These are phyloP conservation scores for Penicillium italicum DNA, from an alignment of 2,329 filamentous ascomycete genomes.

Conservation along the genomic window DNA sequence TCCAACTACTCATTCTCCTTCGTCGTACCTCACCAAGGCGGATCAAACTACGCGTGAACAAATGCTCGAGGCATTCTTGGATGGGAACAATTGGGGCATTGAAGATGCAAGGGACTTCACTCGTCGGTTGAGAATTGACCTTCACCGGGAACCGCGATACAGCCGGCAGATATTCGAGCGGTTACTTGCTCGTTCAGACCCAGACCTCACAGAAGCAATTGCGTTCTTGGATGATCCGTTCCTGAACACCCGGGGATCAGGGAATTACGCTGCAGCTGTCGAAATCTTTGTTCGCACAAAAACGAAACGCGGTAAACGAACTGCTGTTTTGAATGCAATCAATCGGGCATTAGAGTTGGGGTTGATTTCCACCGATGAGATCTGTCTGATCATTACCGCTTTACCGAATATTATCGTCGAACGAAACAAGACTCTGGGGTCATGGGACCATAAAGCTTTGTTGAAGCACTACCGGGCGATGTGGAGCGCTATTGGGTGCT, in stretches of 20 bases:
- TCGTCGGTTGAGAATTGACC: conserved; percentile 30
- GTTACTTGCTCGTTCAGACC: conserved; percentile 22
- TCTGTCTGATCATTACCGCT: conserved; percentile 31
- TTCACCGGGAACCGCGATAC: conserved; percentile 33
- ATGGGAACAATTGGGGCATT: conserved; percentile 19
- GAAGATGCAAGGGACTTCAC: conserved; percentile 30
- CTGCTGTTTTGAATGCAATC: conserved; percentile 26
- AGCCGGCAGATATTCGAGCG: conserved; percentile 36
- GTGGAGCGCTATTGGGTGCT: conserved; percentile 39
- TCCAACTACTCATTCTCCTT: neutral
- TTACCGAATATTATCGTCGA: conserved; percentile 23
- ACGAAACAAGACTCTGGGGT: conserved; percentile 12
- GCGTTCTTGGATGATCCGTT: conserved; percentile 37
- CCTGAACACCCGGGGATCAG: conserved; percentile 35
- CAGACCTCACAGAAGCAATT: conserved; percentile 23
- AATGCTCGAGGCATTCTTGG: conserved; percentile 20
- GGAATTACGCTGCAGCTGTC: conserved; percentile 34
- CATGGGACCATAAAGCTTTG: conserved; percentile 17
- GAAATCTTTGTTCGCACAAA: conserved; percentile 24
- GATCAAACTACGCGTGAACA: conserved; percentile 8
- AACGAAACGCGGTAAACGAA: conserved; percentile 16
- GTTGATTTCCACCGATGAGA: conserved; percentile 32
- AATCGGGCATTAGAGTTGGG: conserved; percentile 35
- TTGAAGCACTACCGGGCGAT: conserved; percentile 28
- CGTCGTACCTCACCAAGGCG: neutral